Evolutionary conservation across 768 basidiomycete genomes (phyloP).

Genomic region (Leccinum ochraceum): DNA sequence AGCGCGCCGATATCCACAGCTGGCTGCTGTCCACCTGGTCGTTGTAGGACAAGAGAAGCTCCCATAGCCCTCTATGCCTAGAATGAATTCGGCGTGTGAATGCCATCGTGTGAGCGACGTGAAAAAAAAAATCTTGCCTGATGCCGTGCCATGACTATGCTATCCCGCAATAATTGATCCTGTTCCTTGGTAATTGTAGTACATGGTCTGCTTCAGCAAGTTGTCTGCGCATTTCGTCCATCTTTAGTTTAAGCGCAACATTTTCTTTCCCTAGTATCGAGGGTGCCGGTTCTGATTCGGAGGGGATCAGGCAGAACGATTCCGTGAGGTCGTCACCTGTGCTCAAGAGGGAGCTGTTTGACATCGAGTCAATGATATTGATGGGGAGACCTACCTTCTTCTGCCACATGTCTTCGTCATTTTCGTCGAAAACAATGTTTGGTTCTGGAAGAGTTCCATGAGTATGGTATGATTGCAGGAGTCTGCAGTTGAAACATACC

Average conservation of each 20-base stretch:
- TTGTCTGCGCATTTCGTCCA: constrained; percentile 56
- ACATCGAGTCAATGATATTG: neutral
- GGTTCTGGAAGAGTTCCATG: constrained; percentile 22
- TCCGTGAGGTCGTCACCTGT: constrained; percentile 72
- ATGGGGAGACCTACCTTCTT: constrained; percentile 51
- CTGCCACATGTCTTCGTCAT: constrained; percentile 64
- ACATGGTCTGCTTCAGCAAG: constrained; percentile 62
- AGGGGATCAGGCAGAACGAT: constrained; percentile 76
- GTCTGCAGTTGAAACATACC: constrained; percentile 27
- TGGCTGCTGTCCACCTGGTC: constrained; percentile 36
- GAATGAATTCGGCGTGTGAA: constrained; percentile 2
- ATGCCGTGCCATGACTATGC: constrained; percentile 69
- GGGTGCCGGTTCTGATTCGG: constrained; percentile 52
- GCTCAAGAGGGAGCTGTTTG: neutral
- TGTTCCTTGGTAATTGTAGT: constrained; percentile 72
- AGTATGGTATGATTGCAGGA: constrained; percentile 1
- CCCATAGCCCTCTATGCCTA: constrained; percentile 84
- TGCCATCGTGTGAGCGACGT: neutral
- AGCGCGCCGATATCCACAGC: constrained; percentile 54
- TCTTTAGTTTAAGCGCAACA: constrained; percentile 55
- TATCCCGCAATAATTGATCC: constrained; percentile 76
- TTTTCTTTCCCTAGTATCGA: constrained; percentile 68
- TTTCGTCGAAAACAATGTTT: constrained; percentile 38
- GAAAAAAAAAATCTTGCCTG: constrained; percentile 47
- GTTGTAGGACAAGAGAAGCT: constrained; percentile 59